Percentiles rank a stretch among this genome's conserved stretches.
phyloP scores from a whole-genome alignment of 768 basidiomycete genomes.

The Lactarius indigo region DNA sequence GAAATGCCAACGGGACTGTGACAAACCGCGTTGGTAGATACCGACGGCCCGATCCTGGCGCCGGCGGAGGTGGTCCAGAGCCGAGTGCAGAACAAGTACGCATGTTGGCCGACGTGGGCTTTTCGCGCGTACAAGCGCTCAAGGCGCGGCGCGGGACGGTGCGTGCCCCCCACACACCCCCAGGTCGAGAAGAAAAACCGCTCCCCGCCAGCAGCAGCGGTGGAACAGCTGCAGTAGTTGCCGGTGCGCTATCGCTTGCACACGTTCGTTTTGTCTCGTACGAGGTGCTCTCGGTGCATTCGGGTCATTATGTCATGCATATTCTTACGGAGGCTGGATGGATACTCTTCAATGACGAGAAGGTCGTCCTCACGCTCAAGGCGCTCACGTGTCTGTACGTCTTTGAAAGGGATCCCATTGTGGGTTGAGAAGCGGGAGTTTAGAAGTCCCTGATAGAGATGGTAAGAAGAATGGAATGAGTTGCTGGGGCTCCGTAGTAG shows the following conservation, averaged over 20 bases:
- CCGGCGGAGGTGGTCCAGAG: too few relatives aligned
- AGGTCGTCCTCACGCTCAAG: constrained; percentile 83
- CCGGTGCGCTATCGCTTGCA: constrained; percentile 81
- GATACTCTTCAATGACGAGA: constrained; percentile 96
- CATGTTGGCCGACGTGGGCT: constrained; percentile 82
- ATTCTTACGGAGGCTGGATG: constrained; percentile 54
- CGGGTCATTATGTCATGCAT: constrained; percentile 90
- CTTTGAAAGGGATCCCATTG: constrained; percentile 51
- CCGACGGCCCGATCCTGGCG: too few relatives aligned
- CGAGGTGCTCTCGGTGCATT: constrained; percentile 94
- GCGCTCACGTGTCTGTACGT: constrained; percentile 90
- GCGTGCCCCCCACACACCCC: constrained; percentile 33
- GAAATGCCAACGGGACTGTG: too few relatives aligned
- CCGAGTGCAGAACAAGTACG: too few relatives aligned
- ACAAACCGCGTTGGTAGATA: too few relatives aligned
- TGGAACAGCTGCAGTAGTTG: constrained; percentile 38
- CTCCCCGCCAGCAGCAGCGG: neutral
- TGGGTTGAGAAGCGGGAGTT: too few relatives aligned
- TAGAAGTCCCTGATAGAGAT: too few relatives aligned
- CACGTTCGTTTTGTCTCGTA: constrained; percentile 96
- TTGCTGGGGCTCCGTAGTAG: too few relatives aligned
- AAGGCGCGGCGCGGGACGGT: constrained; percentile 89
- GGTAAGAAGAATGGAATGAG: too few relatives aligned
- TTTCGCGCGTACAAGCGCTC: constrained; percentile 72
- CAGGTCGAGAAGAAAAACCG: constrained; percentile 27